Percentiles rank a stretch among this genome's conserved stretches.
These are phyloP conservation scores for Psilocybe subaeruginosa DNA, from an alignment of 768 basidiomycete genomes.

Conservation along the genomic window DNA sequence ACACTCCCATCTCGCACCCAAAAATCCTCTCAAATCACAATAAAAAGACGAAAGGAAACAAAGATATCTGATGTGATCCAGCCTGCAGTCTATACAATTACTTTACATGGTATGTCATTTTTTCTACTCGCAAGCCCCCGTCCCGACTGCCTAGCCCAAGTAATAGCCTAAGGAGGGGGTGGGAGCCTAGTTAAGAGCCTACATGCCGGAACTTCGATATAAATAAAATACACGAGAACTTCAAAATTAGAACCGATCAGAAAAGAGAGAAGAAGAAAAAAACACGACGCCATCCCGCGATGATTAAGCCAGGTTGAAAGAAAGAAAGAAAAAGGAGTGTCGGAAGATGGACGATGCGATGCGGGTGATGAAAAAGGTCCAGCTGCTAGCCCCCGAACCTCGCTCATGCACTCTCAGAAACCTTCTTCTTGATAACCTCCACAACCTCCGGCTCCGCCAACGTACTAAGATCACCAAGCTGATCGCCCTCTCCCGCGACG, in stretches of 20 bases:
- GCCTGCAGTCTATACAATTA: not conserved
- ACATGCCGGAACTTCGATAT: not conserved
- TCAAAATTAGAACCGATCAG: not conserved
- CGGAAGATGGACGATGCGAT: no score
- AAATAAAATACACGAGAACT: not conserved
- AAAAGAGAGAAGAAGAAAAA: not conserved
- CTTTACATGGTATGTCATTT: not conserved
- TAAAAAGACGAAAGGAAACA: not conserved
- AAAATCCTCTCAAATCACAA: no score
- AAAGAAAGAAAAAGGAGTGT: not conserved
- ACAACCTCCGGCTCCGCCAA: conserved; percentile 88
- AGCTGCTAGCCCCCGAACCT: no score
- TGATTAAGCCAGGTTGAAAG: not conserved
- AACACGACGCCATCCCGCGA: not conserved
- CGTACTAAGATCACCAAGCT: conserved; percentile 93
- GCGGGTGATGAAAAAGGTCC: no score
- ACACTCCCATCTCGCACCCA: no score
- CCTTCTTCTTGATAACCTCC: conserved; percentile 82
- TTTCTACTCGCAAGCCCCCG: not conserved
- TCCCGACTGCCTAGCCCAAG: no score
- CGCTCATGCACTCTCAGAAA: conserved; percentile 41
- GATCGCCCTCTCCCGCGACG: conserved; percentile 91
- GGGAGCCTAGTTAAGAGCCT: not conserved
- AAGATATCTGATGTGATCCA: not conserved
- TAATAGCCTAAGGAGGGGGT: not conserved